Evolutionary conservation across 2,329 filamentous ascomycete genomes (phyloP), one percentile per base, ranked within the genome.

Genomic region (Hymenoscyphus infarciens): DNA sequence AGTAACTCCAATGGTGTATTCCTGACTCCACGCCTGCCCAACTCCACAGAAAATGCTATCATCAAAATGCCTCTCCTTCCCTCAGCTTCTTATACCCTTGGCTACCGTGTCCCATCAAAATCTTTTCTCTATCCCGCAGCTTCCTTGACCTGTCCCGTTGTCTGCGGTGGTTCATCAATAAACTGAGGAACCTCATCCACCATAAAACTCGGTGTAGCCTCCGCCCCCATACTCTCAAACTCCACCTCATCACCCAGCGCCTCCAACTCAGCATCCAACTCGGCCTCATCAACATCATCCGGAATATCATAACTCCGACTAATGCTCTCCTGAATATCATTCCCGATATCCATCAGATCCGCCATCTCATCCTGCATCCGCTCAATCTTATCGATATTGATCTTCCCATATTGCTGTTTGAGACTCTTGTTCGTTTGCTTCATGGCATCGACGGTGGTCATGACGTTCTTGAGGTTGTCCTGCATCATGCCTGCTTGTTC

Each of bases 341-440:
- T 98, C 3, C 95, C 94, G 65, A 97, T 88, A 74, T 99, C 95
- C 86, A 99, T 91, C 71, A 99, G 77, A 77, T 99, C 95, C 5
- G 93, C 93, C 95, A 99, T 98, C 79, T 99, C 94, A 75, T 99
- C 95, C 83, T 99, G 94, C 83, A 99, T 85, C 69, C 89, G 83
- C 83, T 99, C 95, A 71, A 99, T 98, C 83, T 96, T 92, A 77
- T 98, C 95, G 61, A 99, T 89, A 73, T 99, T 90, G 68, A 99
- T 90, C 81, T 97, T 97, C 70, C 94, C 94, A 74, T 98, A 98
- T 81, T 98, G 94, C 76, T 91, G 90, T 74, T 87, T 87, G 67
- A 99, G 83, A 72, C 92, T 89, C 80, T 97, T 97, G 72, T 95
- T 97, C 27, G 94, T 97, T 1, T 90, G 92, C 84, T 97, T 96